Evolutionary conservation across 2,329 filamentous ascomycete genomes (phyloP), one percentile per base, ranked within the genome.

Genomic region (Neurospora crassa): DNA sequence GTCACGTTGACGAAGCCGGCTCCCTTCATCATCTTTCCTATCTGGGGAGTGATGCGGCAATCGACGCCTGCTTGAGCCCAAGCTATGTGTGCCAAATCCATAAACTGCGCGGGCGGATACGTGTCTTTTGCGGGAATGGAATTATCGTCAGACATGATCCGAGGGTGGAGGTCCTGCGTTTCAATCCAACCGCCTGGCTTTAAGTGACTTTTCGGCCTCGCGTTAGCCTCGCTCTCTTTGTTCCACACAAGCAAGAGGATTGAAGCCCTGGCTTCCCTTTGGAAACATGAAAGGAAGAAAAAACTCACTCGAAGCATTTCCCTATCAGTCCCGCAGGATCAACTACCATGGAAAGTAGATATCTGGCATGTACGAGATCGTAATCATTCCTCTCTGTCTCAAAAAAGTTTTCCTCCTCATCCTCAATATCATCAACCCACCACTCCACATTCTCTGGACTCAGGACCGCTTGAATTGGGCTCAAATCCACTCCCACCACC

Each of bases 391-490:
- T 77, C 8, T 59, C 53, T 14, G 53, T 59, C 53, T 34, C 53
- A 18, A 59, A 59, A 7, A 59, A 59, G 73, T 83, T 84, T 3
- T 75, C 71, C 86, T 86, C 88, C 11, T 83, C 79, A 70, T 84
- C 81, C 74, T 86, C 83, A 10, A 84, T 80, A 74, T 88, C 86
- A 73, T 87, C 86, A n/a, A 88, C 80, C 68, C 86, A 77, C 77
- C 87, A 87, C 37, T 69, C 41, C 69, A 72, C 63, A 37, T 71
- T 72, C 24, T 59, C 53, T 24, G 88, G 88, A 3, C 90, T 84
- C 80, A 84, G 85, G 40, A 82, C 81, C 2, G 87, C 86, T 76
- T 89, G 87, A 53, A 89, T 88, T 1, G 87, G 87, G 14, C 85
- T 87, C 2, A 90, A 81, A 76, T 89, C 87, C 6, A 86, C 83